Evolutionary conservation across 495 filamentous ascomycete genomes (phyloP).

Genomic region (Friedmanniomyces simplex): DNA sequence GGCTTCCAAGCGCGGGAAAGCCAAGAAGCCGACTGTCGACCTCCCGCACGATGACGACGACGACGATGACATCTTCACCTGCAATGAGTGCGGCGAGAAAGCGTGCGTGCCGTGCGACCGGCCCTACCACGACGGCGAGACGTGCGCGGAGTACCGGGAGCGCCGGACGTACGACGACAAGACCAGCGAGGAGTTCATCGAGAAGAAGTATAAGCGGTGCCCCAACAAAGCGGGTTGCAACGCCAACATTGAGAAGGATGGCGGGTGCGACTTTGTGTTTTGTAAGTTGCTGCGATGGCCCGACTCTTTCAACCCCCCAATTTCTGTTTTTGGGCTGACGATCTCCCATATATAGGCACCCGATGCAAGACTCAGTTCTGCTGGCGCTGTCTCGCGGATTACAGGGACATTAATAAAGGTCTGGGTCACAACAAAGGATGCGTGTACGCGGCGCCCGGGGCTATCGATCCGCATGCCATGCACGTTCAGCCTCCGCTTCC

Average conservation of each 20-base stretch:
- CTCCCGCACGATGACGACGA: background rate
- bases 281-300: slow-evolving; percentile 2
- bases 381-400: background rate
- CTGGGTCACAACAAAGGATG: background rate
- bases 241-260: slow-evolving; percentile 24
- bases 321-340: too few relatives aligned
- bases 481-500: too few relatives aligned
- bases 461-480: slow-evolving; percentile 7
- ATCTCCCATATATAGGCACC: slow-evolving; percentile 1
- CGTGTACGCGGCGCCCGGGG: background rate
- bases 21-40: background rate
- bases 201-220: slow-evolving; percentile 23
- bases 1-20: background rate
- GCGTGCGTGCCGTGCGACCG: slow-evolving; percentile 29
- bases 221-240: slow-evolving; percentile 17
- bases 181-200: slow-evolving; percentile 10
- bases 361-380: background rate
- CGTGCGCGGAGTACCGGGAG: slow-evolving; percentile 27
- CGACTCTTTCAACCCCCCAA: too few relatives aligned
- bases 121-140: slow-evolving; percentile 28
- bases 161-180: slow-evolving; percentile 20
- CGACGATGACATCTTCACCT: slow-evolving; percentile 20
- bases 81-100: slow-evolving; percentile 26
- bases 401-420: background rate
- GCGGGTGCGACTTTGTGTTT: slow-evolving; percentile 23